Percentiles rank a stretch among this genome's conserved stretches.
phyloP scores from a whole-genome alignment of 495 filamentous ascomycete species.

The Cudoniella acicularis region DNA sequence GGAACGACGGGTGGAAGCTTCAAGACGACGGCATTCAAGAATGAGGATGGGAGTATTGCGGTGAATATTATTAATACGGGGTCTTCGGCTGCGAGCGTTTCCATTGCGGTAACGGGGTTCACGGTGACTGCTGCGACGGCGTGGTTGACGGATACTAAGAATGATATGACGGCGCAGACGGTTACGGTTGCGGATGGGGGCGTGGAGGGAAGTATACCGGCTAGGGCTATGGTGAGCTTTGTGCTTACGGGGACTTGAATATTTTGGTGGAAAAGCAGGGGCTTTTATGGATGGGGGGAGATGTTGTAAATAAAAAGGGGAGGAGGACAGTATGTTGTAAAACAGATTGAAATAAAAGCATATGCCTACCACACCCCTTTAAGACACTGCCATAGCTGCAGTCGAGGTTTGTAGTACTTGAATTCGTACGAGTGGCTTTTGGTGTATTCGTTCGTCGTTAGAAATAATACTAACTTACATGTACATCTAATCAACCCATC shows the following conservation, averaged over 20 bases:
- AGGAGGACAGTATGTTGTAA: too few species aligned
- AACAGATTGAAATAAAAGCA: too few species aligned
- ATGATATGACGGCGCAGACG: not conserved
- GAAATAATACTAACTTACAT: too few species aligned
- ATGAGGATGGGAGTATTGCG: conserved; percentile 34
- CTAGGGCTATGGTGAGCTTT: conserved; percentile 1
- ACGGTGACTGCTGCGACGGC: not conserved
- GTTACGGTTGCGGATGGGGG: not conserved
- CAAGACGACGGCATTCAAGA: conserved; percentile 41
- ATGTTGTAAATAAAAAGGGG: too few species aligned
- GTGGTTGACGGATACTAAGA: not conserved
- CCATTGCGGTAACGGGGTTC: not conserved
- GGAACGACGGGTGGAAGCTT: conserved; percentile 31
- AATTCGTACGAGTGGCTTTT: too few species aligned
- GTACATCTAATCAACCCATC: too few species aligned
- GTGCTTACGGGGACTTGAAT: not conserved
- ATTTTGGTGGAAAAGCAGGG: too few species aligned
- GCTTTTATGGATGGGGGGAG: too few species aligned
- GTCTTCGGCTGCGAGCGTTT: not conserved
- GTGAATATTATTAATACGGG: conserved; percentile 3
- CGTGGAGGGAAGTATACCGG: not conserved
- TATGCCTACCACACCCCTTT: too few species aligned
- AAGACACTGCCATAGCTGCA: too few species aligned
- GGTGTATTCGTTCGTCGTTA: too few species aligned
- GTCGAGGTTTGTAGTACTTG: too few species aligned